These are phyloP conservation scores for Fusarium cicatricum DNA, from an alignment of 2,329 filamentous ascomycete genomes.

Conservation along the genomic window DNA sequence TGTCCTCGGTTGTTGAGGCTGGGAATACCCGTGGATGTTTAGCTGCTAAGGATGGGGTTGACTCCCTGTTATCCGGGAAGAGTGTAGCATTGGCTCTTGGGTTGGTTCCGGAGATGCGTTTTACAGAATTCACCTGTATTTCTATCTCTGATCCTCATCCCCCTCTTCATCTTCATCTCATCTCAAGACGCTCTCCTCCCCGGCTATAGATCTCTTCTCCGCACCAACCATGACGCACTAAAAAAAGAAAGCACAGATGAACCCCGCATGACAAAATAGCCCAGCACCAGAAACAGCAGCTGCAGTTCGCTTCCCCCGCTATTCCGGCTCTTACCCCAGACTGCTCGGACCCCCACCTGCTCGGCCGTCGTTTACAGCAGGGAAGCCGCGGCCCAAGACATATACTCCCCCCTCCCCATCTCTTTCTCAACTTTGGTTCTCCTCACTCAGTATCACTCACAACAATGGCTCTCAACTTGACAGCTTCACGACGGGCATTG, in stretches of 20 bases:
- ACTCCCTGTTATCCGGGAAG: neutral
- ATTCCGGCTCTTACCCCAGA: conserved; percentile 41
- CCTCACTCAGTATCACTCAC: conserved; percentile 1
- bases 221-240: conserved; percentile 12
- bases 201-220: conserved; percentile 22
- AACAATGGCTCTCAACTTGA: conserved; percentile 71
- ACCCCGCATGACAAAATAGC: conserved; percentile 36
- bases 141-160: neutral
- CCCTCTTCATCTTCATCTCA: neutral
- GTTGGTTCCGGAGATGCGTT: too few relatives aligned
- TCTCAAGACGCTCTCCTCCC: neutral
- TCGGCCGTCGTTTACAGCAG: conserved; percentile 30
- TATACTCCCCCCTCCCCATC: conserved; percentile 10
- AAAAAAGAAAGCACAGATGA: conserved; percentile 4
- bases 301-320: conserved; percentile 26
- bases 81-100: too few relatives aligned
- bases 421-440: conserved; percentile 8
- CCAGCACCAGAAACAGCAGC: conserved; percentile 2
- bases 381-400: conserved; percentile 38
- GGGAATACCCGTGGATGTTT: conserved; percentile 10
- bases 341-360: conserved; percentile 24
- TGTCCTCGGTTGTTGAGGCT: conserved; percentile 46
- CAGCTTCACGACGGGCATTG: conserved; percentile 68
- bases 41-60: neutral
- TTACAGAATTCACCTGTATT: too few relatives aligned